Base-by-base conservation (phyloP, 2,329 filamentous ascomycete genomes). In the Scopulariopsis brevicaulis region DNA sequence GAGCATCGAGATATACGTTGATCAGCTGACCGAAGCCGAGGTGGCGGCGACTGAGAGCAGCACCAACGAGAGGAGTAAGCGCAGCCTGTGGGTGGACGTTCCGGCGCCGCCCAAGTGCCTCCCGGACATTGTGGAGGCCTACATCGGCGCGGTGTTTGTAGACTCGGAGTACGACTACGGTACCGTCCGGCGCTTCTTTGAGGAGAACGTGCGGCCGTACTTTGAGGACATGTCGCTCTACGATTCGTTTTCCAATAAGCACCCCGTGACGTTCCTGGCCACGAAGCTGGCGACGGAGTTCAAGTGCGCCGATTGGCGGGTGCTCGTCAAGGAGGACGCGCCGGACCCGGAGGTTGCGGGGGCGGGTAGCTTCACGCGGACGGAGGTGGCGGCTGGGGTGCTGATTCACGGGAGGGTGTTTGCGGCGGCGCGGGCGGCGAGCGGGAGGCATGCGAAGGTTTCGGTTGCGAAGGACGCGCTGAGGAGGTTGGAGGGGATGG, bases 201-300 rank as follows among this genome's bases (percentile, higher is more conserved):
- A 82, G n/a, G 68, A 65, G 15, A 84, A 92, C 62, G 80, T 97
- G 58, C 78, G 80, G 59, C 85, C 84, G 2, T 96, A 85, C 72
- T 97, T 97, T 68, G 76, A 81, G 56, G 87, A 96, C 69, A 96
- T 97, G 85, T 75, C 78, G 3, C 79, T 94, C 46, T 96, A 96
- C 69, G 91, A 97, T 69, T 83, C 82, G 0, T 96, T 89, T 68
- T 91, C 90, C 1, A 90, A 87, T 65, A 88, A 88, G 37, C 92
- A 97, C 64, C 93, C 93, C 0, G 86, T 89, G 4, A 96, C 89
- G 0, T 82, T 82, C 50, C 77, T 96, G 0, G 75, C 82, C 48
- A 82, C 83, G 52, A 75, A 82, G 60, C 74, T 96, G 60, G 75
- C 81, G 10, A 75, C 78, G 12, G 77, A 82, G 12, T 85, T 90